A percentile compares a stretch with the other conserved stretches of the same genome.
Conservation (phyloP, 805 yeast genomes). For the Jamesozyma lodderae region DNA sequence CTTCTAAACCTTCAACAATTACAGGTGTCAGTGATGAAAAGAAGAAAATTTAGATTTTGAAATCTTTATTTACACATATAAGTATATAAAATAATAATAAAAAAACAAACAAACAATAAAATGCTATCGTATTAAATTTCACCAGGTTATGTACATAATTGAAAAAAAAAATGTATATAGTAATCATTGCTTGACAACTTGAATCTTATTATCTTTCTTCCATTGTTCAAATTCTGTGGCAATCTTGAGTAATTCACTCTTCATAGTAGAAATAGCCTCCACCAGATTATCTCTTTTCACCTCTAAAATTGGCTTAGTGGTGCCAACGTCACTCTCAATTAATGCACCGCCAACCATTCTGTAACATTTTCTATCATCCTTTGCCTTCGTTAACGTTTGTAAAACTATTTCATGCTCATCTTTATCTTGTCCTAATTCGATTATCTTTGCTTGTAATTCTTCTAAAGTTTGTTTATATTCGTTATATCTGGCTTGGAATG, state of each 20-base stretch:
- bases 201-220: slow-evolving; percentile 31
- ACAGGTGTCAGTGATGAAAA: slow-evolving; percentile 11
- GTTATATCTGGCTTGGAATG: slow-evolving; percentile 42
- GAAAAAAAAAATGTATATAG: not conserved
- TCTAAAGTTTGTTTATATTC: slow-evolving; percentile 42
- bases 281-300: slow-evolving; percentile 44
- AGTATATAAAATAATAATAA: not conserved
- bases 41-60: slow-evolving; percentile 13
- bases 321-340: slow-evolving; percentile 73
- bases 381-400: slow-evolving; percentile 44
- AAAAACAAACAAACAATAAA: not conserved
- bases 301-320: slow-evolving; percentile 55
- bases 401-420: slow-evolving; percentile 47
- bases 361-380: slow-evolving; percentile 66
- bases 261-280: slow-evolving; percentile 24
- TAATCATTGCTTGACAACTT: slow-evolving; percentile 24
- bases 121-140: not conserved
- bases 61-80: not conserved
- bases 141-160: not conserved
- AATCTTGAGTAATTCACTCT: slow-evolving; percentile 21
- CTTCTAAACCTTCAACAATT: slow-evolving; percentile 14
- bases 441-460: slow-evolving; percentile 37
- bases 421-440: slow-evolving; percentile 41
- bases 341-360: slow-evolving; percentile 92
- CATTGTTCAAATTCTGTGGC: slow-evolving; percentile 29